These are phyloP conservation scores for Herpotrichia juniperi DNA, from an alignment of 2,329 filamentous ascomycete genomes.

Conservation along the genomic window DNA sequence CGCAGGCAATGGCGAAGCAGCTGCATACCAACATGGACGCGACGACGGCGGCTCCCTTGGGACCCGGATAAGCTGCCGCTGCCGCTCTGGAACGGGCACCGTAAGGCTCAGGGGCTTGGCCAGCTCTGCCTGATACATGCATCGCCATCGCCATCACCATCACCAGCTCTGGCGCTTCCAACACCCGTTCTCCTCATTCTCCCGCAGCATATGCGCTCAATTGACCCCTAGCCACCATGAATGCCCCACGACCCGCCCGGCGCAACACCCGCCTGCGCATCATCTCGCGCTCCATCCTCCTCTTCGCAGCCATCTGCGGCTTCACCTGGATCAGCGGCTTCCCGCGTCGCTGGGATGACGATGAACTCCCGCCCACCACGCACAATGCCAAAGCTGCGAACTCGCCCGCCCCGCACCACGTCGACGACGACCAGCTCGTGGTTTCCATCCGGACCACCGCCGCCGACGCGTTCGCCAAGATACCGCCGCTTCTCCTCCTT, in stretches of 20 bases:
- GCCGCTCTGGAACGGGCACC: not conserved
- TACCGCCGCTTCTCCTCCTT: conserved; percentile 49
- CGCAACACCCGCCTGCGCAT: conserved; percentile 30
- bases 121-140: not conserved
- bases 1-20: too few species aligned
- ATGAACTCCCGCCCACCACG: conserved; percentile 29
- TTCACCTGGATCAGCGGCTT: conserved; percentile 42
- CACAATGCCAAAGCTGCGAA: conserved; percentile 11
- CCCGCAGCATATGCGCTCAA: not conserved
- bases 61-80: not conserved
- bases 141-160: not conserved
- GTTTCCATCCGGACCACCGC: conserved; percentile 64
- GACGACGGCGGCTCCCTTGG: not conserved
- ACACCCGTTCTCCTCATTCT: not conserved
- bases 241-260: conserved; percentile 14
- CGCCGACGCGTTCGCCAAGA: conserved; percentile 60
- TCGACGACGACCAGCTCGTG: conserved; percentile 47
- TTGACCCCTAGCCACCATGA: not conserved
- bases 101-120: not conserved
- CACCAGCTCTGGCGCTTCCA: not conserved
- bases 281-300: conserved; percentile 26
- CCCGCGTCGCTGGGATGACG: conserved; percentile 39
- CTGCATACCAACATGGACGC: too few species aligned
- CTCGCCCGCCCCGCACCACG: conserved; percentile 23
- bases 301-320: conserved; percentile 27